Percentiles rank a stretch among this genome's conserved stretches.
phyloP scores from a whole-genome alignment of 1,139 yeast genomes.

The Arxiozyma slooffiae region DNA sequence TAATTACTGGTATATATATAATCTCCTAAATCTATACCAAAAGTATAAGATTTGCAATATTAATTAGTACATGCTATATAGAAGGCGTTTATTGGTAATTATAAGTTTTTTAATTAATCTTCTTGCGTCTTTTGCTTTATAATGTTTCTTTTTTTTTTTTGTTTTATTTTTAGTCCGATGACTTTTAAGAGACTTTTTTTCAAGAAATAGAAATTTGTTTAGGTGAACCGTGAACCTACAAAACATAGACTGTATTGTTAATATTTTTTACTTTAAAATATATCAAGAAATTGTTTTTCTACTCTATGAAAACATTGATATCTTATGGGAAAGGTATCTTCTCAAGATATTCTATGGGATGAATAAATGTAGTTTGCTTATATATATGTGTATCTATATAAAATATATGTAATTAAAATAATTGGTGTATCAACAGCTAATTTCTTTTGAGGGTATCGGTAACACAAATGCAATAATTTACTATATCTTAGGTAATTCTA shows the following conservation, averaged over 20 bases:
- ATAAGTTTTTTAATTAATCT: too few relatives aligned
- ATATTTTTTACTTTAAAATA: too few relatives aligned
- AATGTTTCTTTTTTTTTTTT: too few relatives aligned
- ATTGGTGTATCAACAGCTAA: not conserved
- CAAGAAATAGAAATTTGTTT: not conserved
- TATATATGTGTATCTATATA: too few relatives aligned
- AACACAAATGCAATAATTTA: not conserved
- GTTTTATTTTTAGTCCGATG: not conserved
- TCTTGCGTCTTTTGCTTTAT: not conserved
- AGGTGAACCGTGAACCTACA: not conserved
- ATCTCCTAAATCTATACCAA: not conserved
- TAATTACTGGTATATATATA: not conserved
- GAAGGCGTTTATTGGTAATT: not conserved
- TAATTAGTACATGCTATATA: not conserved
- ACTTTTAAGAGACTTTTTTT: too few relatives aligned
- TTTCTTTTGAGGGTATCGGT: too few relatives aligned
- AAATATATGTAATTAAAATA: too few relatives aligned
- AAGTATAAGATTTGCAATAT: not conserved
- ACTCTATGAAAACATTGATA: too few relatives aligned
- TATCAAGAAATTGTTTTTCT: not conserved
- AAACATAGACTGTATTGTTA: not conserved
- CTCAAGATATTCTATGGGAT: not conserved
- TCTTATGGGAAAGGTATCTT: not conserved
- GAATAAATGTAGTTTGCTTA: not conserved
- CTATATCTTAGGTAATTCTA: constrained; percentile 9